Conservation (phyloP, 192 early-diverging fungal species). For the Umbelopsis ramanniana region DNA sequence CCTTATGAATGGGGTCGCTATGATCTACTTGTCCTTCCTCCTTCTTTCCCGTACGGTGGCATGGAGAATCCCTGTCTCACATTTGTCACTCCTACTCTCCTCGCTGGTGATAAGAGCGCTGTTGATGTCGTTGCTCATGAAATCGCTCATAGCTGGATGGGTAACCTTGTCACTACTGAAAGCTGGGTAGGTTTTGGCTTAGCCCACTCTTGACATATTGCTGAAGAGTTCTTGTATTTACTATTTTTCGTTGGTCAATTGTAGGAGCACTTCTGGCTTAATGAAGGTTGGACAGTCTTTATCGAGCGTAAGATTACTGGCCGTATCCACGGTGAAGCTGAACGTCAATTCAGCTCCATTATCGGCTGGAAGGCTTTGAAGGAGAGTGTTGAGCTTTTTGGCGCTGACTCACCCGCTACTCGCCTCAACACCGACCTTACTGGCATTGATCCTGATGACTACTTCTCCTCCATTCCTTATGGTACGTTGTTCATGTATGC, state of each 20-base stretch:
- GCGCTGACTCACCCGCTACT: constrained; percentile 67
- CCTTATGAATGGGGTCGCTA: constrained; percentile 97
- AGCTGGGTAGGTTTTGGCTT: constrained; percentile 70
- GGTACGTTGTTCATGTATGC: constrained; percentile 44
- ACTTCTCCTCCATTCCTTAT: constrained; percentile 83
- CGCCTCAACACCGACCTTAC: constrained; percentile 74
- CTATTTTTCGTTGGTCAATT: neutral
- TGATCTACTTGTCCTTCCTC: constrained; percentile 89
- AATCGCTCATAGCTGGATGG: constrained; percentile 91
- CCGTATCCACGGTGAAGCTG: constrained; percentile 76
- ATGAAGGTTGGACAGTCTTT: constrained; percentile 96
- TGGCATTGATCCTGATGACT: constrained; percentile 84
- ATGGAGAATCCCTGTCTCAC: constrained; percentile 93
- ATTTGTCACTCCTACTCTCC: constrained; percentile 95
- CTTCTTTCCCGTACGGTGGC: constrained; percentile 79
- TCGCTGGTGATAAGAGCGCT: constrained; percentile 92
- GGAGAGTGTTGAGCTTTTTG: constrained; percentile 72
- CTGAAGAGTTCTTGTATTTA: neutral
- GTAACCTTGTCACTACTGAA: constrained; percentile 82
- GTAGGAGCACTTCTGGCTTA: constrained; percentile 84
- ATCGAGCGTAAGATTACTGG: constrained; percentile 91
- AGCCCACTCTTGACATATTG: neutral
- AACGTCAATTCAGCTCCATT: constrained; percentile 83
- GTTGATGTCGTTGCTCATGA: constrained; percentile 97
- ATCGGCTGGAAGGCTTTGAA: constrained; percentile 79